Percentiles rank a stretch among this genome's conserved stretches.
These are phyloP conservation scores for Arxiozyma bovina DNA, from an alignment of 1,139 yeast species.

Conservation along the genomic window DNA sequence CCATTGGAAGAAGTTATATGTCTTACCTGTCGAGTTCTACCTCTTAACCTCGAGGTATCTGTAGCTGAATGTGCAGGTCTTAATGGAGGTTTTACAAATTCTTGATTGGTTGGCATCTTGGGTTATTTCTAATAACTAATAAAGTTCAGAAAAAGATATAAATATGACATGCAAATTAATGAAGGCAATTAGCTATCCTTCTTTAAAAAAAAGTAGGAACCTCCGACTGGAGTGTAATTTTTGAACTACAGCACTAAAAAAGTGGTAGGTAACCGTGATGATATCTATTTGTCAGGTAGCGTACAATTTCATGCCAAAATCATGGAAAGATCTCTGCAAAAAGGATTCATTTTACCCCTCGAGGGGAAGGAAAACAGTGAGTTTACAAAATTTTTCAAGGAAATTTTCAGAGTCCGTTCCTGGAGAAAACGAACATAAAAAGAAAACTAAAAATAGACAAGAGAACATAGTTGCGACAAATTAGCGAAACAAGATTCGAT, in stretches of 20 bases:
- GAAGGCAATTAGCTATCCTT: neutral
- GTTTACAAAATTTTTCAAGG: neutral
- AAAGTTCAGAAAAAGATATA: too few relatives aligned
- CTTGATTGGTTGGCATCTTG: neutral
- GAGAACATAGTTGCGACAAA: neutral
- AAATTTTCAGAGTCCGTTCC: neutral
- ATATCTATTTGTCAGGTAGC: too few relatives aligned
- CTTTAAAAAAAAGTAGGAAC: too few relatives aligned
- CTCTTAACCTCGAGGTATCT: conserved; percentile 2
- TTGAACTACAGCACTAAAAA: neutral
- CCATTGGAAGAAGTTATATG: conserved; percentile 2
- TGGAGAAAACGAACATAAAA: neutral
- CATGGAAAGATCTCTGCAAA: neutral
- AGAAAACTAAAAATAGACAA: too few relatives aligned
- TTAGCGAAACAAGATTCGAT: neutral
- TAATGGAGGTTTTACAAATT: conserved; percentile 1
- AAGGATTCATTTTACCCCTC: neutral
- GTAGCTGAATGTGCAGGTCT: conserved; percentile 1
- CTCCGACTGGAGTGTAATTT: neutral
- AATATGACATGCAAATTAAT: too few relatives aligned
- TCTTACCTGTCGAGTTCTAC: conserved; percentile 6
- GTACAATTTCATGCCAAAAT: neutral
- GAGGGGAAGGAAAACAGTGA: neutral
- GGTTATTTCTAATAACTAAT: too few relatives aligned
- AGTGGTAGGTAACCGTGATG: neutral